phyloP scores from a whole-genome alignment of 192 early-diverging fungal genomes.

The Haplosporangium gracile region DNA sequence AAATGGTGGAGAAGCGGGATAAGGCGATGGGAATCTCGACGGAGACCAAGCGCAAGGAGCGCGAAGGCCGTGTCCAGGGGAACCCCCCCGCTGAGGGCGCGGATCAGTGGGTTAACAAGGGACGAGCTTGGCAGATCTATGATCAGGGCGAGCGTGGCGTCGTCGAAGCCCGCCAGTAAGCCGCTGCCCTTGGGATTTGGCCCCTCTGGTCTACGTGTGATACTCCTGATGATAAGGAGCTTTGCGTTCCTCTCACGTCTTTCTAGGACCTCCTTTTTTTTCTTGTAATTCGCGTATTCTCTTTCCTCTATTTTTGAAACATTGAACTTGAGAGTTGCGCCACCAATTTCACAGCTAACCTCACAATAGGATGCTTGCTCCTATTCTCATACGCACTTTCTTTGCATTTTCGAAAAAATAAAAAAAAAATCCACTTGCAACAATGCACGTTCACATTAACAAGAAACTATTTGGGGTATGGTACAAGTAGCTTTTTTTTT shows the following conservation, averaged over 20 bases:
- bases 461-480: too few species aligned
- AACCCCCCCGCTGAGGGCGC: constrained; percentile 24
- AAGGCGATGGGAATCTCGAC: constrained; percentile 36
- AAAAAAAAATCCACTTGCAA: too few species aligned
- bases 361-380: too few species aligned
- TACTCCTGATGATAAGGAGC: too few species aligned
- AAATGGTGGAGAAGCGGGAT: constrained; percentile 45
- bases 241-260: background rate
- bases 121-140: constrained; percentile 28
- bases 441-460: too few species aligned
- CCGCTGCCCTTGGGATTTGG: background rate
- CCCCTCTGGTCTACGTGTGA: too few species aligned
- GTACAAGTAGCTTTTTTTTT: too few species aligned
- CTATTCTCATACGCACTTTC: too few species aligned
- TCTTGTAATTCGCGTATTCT: background rate
- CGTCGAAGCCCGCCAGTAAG: background rate
- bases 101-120: constrained; percentile 17
- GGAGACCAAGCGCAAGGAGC: constrained; percentile 16
- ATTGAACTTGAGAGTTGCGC: too few species aligned
- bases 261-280: too few species aligned
- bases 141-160: constrained; percentile 16
- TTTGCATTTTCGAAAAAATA: too few species aligned
- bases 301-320: background rate
- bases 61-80: constrained; percentile 25
- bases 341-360: too few species aligned